Evolutionary conservation across 78 protist species (phyloP), one percentile per base, ranked within the genome.

Genomic region (Dictyostelium purpureum): DNA sequence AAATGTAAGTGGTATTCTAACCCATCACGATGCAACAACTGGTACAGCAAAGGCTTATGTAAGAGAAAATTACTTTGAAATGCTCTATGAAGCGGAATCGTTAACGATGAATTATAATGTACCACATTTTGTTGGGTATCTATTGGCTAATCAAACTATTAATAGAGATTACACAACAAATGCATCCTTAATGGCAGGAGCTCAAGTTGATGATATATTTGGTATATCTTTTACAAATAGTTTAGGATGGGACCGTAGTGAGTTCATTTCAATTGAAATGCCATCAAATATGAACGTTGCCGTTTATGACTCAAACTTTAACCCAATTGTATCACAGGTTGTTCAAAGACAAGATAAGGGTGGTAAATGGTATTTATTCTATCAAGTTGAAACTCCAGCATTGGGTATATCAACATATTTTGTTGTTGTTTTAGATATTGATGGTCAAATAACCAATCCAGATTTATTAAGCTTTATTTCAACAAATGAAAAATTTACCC

Each of bases 321-420:
- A 52, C 9, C 71, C 89, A 26, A 19, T 90, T 31, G 19, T 21
- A 31, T 69, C 89, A 9, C 89, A 79, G 37, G 40, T 70, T n/a
- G 54, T 90, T 31, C 80, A 79, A 40, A 43, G 76, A 33, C 5
- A 79, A 1, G 94, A 77, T 54, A 42, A 63, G 31, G 35, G 21
- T 19, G 67, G 63, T 21, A 19, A 37, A 42, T 90, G 82, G 90
- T 51, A 51, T 35, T 42, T 90, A 2, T 90, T 74, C 65, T 90
- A 79, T 9, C 49, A 61, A 21, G 94, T 65, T 2, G 28, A 35
- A 24, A 71, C 75, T 19, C 80, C 89, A 2, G 89, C 94, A 24
- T 16, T 90, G 49, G 94, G 94, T 54, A 81, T 75, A 0, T 74
- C 79, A 28, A 79, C 88, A 5, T 90, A 90, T 70, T 90, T 90